A percentile compares a stretch with the other conserved stretches of the same genome.
Evolutionary conservation across 805 yeast genomes (phyloP).

Genomic region (Starmerella scarabaei): DNA sequence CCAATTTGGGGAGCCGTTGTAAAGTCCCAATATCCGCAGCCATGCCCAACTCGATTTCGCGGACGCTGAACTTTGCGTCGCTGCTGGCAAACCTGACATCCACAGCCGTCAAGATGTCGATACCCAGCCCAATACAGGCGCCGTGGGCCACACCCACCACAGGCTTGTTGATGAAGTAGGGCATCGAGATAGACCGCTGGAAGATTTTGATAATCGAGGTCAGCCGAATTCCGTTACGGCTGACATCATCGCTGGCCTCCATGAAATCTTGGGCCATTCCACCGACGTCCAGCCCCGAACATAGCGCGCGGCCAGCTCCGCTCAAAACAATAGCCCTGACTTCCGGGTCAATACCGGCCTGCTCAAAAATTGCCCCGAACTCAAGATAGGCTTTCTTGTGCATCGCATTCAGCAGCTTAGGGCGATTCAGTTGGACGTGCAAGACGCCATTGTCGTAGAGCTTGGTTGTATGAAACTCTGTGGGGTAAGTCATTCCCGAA

Average conservation of each 20-base stretch:
- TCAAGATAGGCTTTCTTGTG: constrained; percentile 43
- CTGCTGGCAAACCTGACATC: constrained; percentile 44
- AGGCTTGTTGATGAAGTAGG: constrained; percentile 30
- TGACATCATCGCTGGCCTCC: constrained; percentile 18
- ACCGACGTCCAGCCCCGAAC: constrained; percentile 52
- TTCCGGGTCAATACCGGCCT: constrained; percentile 33
- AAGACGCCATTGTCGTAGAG: constrained; percentile 33
- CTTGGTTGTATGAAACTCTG: neutral
- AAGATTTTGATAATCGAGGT: constrained; percentile 39
- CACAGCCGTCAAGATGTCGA: constrained; percentile 50
- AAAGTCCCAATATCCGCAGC: constrained; percentile 70
- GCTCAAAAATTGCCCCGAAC: constrained; percentile 36
- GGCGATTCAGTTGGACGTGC: constrained; percentile 51
- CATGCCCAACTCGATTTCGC: constrained; percentile 61
- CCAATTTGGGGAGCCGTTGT: constrained; percentile 47
- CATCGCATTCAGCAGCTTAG: constrained; percentile 47
- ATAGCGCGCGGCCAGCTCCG: constrained; percentile 44
- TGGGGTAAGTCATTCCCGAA: neutral
- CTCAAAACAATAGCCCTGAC: constrained; percentile 46
- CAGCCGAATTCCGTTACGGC: constrained; percentile 25
- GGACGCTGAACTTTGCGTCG: constrained; percentile 43
- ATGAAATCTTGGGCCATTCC: constrained; percentile 17
- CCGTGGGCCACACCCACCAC: constrained; percentile 62
- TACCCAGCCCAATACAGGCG: constrained; percentile 47
- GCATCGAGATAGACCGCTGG: constrained; percentile 39